A percentile compares a stretch with the other conserved stretches of the same genome.
phyloP scores from a whole-genome alignment of 495 filamentous ascomycete species.

The Annulohypoxylon stygium region DNA sequence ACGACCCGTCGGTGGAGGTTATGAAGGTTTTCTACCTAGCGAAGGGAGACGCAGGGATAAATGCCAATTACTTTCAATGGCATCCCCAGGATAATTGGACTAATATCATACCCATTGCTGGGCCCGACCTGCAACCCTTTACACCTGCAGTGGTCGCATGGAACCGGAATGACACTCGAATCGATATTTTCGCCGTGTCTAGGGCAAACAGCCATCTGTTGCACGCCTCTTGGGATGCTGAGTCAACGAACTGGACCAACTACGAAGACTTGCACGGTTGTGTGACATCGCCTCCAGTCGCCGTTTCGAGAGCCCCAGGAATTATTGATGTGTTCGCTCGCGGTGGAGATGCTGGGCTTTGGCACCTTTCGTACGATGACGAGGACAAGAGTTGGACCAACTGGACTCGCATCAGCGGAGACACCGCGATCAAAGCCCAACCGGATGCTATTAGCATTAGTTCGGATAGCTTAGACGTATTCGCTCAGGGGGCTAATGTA shows the following conservation, averaged over 20 bases:
- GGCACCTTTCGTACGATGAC: slow-evolving; percentile 27
- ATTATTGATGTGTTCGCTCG: slow-evolving; percentile 31
- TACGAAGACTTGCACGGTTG: slow-evolving; percentile 31
- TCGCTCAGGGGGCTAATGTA: slow-evolving; percentile 16
- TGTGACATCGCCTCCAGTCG: slow-evolving; percentile 25
- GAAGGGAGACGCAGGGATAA: not conserved
- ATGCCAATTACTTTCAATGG: slow-evolving; percentile 16
- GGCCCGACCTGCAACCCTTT: slow-evolving; percentile 28
- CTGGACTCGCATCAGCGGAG: slow-evolving; percentile 22
- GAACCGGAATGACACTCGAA: slow-evolving; percentile 22
- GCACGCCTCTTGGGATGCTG: slow-evolving; percentile 22
- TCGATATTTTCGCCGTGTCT: slow-evolving; percentile 31
- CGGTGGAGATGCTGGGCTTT: slow-evolving; percentile 29
- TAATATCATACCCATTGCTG: not conserved
- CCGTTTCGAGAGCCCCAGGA: slow-evolving; percentile 24
- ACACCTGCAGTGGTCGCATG: slow-evolving; percentile 23
- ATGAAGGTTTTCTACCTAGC: slow-evolving; percentile 23
- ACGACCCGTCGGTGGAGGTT: not conserved
- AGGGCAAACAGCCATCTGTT: slow-evolving; percentile 30
- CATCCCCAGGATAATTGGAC: slow-evolving; percentile 13
- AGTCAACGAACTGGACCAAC: slow-evolving; percentile 16
- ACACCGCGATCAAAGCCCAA: slow-evolving; percentile 21
- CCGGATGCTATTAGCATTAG: slow-evolving; percentile 16
- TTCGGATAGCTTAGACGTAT: slow-evolving; percentile 28
- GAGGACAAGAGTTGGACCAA: slow-evolving; percentile 6